Base-by-base conservation (phyloP, 2,329 filamentous ascomycete genomes). In the Ampelomyces quisqualis region DNA sequence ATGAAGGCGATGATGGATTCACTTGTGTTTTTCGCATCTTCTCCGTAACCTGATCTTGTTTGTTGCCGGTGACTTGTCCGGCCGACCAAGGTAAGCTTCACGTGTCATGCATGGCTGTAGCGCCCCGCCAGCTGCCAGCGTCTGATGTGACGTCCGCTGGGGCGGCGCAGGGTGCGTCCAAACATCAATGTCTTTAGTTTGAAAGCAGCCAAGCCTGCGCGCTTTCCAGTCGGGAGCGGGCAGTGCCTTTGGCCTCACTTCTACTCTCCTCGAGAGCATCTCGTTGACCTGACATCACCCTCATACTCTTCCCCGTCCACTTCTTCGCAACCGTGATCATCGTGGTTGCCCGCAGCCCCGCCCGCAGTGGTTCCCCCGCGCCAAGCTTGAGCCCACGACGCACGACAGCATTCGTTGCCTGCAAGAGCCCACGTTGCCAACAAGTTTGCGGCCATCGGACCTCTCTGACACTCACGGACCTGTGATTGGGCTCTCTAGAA, bases 381-480 rank as follows among this genome's bases (percentile, higher is more conserved):
- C 60, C 55, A 62, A 62, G 55, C n/a, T n/a, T n/a, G 24, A 43
- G 37, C 43, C 43, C 35, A 45, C 53, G 46, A 57, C 53, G 45
- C 51, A 58, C 59, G 49, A 38, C 52, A 59, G 49, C 49, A 36
- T 38, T 39, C 34, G 40, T 48, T 49, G 49, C 50, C 56, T 53
- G 57, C 56, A 53, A 56, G 44, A 55, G 50, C 51, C 52, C 55
- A 51, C 50, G 38, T 45, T 54, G 40, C 46, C 46, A 55, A 53
- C 56, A 52, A 53, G 50, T 42, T 43, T 50, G 26, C 48, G 43
- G 45, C 42, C 34, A 37, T 29, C 40, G 24, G 42, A 41, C 34
- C 47, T 38, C 34, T 40, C 37, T 50, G 45, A 49, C 38, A 38
- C 48, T 52, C 38, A 14, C 34, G 29, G 49, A 53, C 43, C 55